A percentile compares a stretch with the other conserved stretches of the same genome.
phyloP scores from a whole-genome alignment of 2,329 filamentous ascomycete species.

The Colletotrichum ledebouriae region DNA sequence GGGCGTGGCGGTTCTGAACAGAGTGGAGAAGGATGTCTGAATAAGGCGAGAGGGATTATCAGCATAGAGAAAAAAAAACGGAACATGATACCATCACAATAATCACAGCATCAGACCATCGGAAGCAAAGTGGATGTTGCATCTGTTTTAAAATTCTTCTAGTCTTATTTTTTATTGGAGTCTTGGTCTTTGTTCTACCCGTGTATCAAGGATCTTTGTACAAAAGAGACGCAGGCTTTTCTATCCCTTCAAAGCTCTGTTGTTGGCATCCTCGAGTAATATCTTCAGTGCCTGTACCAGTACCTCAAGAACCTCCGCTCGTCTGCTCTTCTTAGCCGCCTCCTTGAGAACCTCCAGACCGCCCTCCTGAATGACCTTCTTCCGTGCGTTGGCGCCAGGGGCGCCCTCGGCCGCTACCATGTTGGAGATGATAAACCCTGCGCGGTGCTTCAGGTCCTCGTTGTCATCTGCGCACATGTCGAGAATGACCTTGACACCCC shows the following conservation, averaged over 20 bases:
- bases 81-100: constrained; percentile 32
- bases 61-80: constrained; percentile 1
- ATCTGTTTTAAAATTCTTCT: constrained; percentile 5
- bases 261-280: constrained; percentile 61
- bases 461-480: constrained; percentile 80
- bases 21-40: constrained; percentile 57
- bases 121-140: background rate
- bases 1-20: constrained; percentile 74
- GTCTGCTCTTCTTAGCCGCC: constrained; percentile 76
- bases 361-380: constrained; percentile 71
- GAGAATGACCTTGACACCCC: constrained; percentile 84
- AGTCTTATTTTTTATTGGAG: constrained; percentile 18
- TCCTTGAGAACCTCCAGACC: constrained; percentile 78
- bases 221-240: constrained; percentile 6
- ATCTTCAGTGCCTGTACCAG: constrained; percentile 81
- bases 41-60: background rate
- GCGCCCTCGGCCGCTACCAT: constrained; percentile 77
- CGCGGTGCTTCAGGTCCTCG: constrained; percentile 78
- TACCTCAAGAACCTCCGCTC: constrained; percentile 77
- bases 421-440: constrained; percentile 81
- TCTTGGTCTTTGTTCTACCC: constrained; percentile 27
- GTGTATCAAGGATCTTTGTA: constrained; percentile 22
- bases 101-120: background rate
- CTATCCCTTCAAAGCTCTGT: constrained; percentile 33
- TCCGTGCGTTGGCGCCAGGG: constrained; percentile 70